These are phyloP conservation scores for Choanephora cucurbitarum DNA, from an alignment of 371 early-diverging fungal genomes.

Conservation along the genomic window DNA sequence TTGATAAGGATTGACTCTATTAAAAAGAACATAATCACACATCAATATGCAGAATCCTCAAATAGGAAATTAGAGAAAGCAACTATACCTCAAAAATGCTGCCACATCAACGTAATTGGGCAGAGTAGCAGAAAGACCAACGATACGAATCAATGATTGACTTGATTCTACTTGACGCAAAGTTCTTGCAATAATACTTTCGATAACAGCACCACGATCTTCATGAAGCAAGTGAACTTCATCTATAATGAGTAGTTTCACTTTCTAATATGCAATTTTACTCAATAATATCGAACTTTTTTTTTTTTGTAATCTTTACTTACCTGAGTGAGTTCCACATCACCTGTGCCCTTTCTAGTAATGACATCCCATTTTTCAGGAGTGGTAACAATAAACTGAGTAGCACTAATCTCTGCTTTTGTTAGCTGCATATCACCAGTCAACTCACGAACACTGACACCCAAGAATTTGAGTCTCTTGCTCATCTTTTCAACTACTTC, in stretches of 20 bases:
- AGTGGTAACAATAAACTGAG: slow-evolving; percentile 98
- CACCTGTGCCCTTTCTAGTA: slow-evolving; percentile 94
- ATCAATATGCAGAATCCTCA: too few relatives aligned
- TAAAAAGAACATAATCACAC: neutral
- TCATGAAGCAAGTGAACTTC: slow-evolving; percentile 99
- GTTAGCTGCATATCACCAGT: slow-evolving; percentile 98
- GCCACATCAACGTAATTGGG: slow-evolving; percentile 99
- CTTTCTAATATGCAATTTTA: slow-evolving; percentile 43
- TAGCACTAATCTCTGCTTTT: slow-evolving; percentile 84
- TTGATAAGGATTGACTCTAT: slow-evolving; percentile 84
- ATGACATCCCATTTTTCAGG: slow-evolving; percentile 99
- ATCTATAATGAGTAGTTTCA: slow-evolving; percentile 95
- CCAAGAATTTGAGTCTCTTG: slow-evolving; percentile 81
- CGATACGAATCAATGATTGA: slow-evolving; percentile 95
- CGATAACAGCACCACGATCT: slow-evolving; percentile 98
- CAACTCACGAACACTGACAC: slow-evolving; percentile 87
- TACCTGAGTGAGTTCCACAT: slow-evolving; percentile 87
- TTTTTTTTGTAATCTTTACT: neutral
- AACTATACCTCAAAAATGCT: slow-evolving; percentile 73
- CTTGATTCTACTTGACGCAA: slow-evolving; percentile 89
- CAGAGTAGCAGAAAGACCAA: slow-evolving; percentile 99
- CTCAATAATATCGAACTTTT: neutral
- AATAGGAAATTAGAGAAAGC: neutral
- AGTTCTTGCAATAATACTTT: slow-evolving; percentile 96
- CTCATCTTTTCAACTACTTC: slow-evolving; percentile 96